Percentiles rank a stretch among this genome's conserved stretches.
phyloP scores from a whole-genome alignment of 2,329 filamentous ascomycete species.

The Plectosphaerella cucumerina region DNA sequence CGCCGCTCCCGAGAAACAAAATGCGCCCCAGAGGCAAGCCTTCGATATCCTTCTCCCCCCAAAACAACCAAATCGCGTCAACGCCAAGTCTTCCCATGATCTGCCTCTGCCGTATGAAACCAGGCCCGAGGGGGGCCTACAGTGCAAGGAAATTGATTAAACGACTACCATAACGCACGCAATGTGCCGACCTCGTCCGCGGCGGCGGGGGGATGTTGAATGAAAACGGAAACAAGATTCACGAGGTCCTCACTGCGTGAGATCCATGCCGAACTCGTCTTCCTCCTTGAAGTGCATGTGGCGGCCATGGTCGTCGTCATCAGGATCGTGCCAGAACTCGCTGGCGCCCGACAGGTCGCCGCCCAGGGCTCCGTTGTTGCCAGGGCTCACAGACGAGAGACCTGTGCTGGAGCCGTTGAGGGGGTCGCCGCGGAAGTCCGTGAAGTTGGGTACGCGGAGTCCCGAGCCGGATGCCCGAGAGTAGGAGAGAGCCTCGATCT shows the following conservation, averaged over 20 bases:
- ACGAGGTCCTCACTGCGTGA: slow-evolving; percentile 35
- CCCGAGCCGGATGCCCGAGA: slow-evolving; percentile 79
- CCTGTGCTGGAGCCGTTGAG: slow-evolving; percentile 45
- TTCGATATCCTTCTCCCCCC: not conserved
- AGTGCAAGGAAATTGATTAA: not conserved
- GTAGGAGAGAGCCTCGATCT: slow-evolving; percentile 83
- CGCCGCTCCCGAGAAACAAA: too few relatives aligned
- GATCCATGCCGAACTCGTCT: slow-evolving; percentile 87
- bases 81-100: slow-evolving; percentile 3
- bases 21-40: too few relatives aligned
- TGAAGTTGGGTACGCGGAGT: slow-evolving; percentile 87
- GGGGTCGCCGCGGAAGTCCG: slow-evolving; percentile 81
- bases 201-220: not conserved
- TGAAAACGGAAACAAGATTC: not conserved
- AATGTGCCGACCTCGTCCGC: not conserved
- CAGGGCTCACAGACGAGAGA: slow-evolving; percentile 48
- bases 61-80: not conserved
- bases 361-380: slow-evolving; percentile 31
- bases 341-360: slow-evolving; percentile 45
- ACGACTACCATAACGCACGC: not conserved
- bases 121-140: not conserved
- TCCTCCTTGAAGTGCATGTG: slow-evolving; percentile 84
- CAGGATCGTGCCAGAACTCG: slow-evolving; percentile 64
- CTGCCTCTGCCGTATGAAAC: not conserved
- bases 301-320: slow-evolving; percentile 68